Evolutionary conservation across 129 eudicot species (phyloP).

Genomic region (Cynara cardunculus): DNA sequence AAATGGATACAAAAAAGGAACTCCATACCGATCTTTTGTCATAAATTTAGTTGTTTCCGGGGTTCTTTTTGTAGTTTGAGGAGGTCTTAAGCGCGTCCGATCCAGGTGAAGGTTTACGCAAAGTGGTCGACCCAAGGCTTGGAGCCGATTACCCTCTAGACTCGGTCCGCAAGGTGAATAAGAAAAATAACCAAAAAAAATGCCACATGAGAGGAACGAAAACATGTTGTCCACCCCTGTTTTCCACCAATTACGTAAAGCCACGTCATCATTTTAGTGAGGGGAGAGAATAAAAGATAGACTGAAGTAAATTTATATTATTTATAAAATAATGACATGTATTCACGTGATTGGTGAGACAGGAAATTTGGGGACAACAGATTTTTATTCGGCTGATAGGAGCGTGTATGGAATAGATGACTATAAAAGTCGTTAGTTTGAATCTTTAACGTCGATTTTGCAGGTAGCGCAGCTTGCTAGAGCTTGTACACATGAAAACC

Average conservation of each 20-base stretch:
- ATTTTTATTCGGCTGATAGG: background rate
- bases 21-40: background rate
- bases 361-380: background rate
- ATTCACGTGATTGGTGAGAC: background rate
- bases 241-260: background rate
- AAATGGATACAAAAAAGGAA: background rate
- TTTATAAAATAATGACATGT: background rate
- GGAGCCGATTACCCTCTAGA: slow-evolving; percentile 71
- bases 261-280: background rate
- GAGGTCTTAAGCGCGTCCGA: slow-evolving; percentile 56
- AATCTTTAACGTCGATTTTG: background rate
- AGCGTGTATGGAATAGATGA: background rate
- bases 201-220: background rate
- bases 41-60: background rate
- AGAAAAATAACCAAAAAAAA: background rate
- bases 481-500: slow-evolving; percentile 79
- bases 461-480: slow-evolving; percentile 73
- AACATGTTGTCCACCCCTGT: background rate
- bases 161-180: slow-evolving; percentile 61
- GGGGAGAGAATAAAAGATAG: background rate
- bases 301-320: background rate
- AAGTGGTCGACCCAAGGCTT: slow-evolving; percentile 73
- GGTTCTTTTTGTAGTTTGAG: slow-evolving; percentile 59
- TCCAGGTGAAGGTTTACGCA: slow-evolving; percentile 42
- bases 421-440: background rate